phyloP scores from a whole-genome alignment of 768 basidiomycete genomes.

The Termitomyces bulborhizus region DNA sequence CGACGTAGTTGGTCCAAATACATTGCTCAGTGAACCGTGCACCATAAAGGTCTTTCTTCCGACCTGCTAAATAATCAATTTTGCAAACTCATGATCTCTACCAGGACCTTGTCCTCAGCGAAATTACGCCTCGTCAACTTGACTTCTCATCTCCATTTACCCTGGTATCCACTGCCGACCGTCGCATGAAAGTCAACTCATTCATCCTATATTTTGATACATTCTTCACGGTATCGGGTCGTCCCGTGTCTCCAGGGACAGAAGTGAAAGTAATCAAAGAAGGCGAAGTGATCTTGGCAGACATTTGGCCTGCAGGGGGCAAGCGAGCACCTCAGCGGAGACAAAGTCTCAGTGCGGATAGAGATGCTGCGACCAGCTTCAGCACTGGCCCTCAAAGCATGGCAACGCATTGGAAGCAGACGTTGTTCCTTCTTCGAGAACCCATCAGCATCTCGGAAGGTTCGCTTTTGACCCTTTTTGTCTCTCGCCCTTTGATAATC shows the following conservation, averaged over 20 bases:
- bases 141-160: conserved; percentile 77
- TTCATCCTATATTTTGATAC: conserved; percentile 94
- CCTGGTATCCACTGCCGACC: conserved; percentile 56
- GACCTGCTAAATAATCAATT: neutral
- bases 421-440: conserved; percentile 77
- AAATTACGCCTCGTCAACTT: conserved; percentile 62
- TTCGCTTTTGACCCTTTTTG: conserved; percentile 23
- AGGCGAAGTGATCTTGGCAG: conserved; percentile 59
- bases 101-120: conserved; percentile 72
- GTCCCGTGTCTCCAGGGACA: conserved; percentile 44
- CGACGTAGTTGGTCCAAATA: conserved; percentile 66
- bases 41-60: conserved; percentile 52
- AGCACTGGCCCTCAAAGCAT: conserved; percentile 86
- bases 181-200: conserved; percentile 62
- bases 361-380: conserved; percentile 61
- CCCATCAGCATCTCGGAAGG: conserved; percentile 76
- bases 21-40: conserved; percentile 56
- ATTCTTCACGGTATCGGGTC: conserved; percentile 68
- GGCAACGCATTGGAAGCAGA: conserved; percentile 97
- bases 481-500: neutral
- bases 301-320: conserved; percentile 75
- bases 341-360: conserved; percentile 45
- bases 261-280: conserved; percentile 52
- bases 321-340: conserved; percentile 55
- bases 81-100: neutral